Percentiles rank a stretch among this genome's conserved stretches.
Evolutionary conservation across 805 yeast species (phyloP).

Genomic region (Hermanozyma aechmeae): DNA sequence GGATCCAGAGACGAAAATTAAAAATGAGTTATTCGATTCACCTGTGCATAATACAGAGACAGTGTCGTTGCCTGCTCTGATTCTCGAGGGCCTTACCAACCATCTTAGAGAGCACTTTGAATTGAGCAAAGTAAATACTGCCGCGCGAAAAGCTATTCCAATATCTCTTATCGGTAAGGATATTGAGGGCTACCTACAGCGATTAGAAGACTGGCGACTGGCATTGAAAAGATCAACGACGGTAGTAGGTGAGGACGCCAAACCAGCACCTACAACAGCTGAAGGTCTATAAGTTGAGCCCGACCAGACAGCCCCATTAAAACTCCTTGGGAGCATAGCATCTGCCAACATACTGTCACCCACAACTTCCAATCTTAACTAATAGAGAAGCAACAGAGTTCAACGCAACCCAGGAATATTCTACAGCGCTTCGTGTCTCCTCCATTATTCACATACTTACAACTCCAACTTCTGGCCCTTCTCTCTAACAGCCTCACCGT

Average conservation of each 20-base stretch:
- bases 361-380: neutral
- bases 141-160: slow-evolving; percentile 28
- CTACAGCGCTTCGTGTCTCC: too few species aligned
- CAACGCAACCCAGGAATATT: too few species aligned
- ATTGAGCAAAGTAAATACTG: slow-evolving; percentile 19
- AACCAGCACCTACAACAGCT: neutral
- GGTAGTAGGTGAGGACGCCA: neutral
- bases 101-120: slow-evolving; percentile 24
- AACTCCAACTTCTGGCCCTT: slow-evolving; percentile 48
- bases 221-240: too few species aligned
- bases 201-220: slow-evolving; percentile 10
- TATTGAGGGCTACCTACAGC: slow-evolving; percentile 11
- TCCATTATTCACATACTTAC: slow-evolving; percentile 13
- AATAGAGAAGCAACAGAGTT: neutral
- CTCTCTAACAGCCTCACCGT: slow-evolving; percentile 90
- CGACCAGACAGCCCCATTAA: neutral
- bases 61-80: too few species aligned
- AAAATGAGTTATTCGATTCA: too few species aligned
- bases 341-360: neutral
- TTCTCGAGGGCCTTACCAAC: slow-evolving; percentile 9
- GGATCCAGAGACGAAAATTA: too few species aligned
- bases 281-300: neutral
- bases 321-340: neutral
- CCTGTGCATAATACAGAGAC: too few species aligned
- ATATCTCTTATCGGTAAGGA: slow-evolving; percentile 19